These are phyloP conservation scores for Didymella pomorum DNA, from an alignment of 2,329 filamentous ascomycete genomes.

Conservation along the genomic window DNA sequence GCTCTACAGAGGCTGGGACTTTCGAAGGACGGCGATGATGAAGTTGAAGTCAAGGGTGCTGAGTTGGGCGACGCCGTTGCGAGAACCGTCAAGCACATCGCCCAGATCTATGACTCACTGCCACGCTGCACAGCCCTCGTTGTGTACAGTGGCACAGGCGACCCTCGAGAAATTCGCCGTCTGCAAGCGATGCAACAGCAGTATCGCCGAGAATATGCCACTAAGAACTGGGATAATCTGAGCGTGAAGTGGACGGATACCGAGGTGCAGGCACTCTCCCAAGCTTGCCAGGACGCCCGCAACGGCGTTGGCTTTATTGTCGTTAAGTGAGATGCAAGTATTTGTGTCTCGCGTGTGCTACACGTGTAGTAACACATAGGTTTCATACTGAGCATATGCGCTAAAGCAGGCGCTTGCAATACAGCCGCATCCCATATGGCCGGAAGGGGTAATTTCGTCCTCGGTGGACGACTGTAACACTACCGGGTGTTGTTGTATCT, in stretches of 20 bases:
- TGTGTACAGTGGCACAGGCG: slow-evolving; percentile 70
- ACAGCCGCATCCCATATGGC: slow-evolving; percentile 10
- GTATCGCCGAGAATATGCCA: slow-evolving; percentile 65
- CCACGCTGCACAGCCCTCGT: slow-evolving; percentile 68
- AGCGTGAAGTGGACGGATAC: slow-evolving; percentile 70
- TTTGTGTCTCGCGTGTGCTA: slow-evolving; percentile 43
- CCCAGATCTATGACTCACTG: slow-evolving; percentile 62
- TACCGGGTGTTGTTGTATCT: background rate
- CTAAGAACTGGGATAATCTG: slow-evolving; percentile 69
- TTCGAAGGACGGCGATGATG: slow-evolving; percentile 26
- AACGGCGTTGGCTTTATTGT: slow-evolving; percentile 66
- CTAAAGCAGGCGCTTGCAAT: slow-evolving; percentile 22
- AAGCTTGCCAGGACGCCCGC: slow-evolving; percentile 64
- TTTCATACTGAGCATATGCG: slow-evolving; percentile 31
- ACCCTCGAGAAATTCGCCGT: slow-evolving; percentile 64
- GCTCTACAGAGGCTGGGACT: slow-evolving; percentile 40
- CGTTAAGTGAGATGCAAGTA: slow-evolving; percentile 58
- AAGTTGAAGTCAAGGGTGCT: slow-evolving; percentile 32
- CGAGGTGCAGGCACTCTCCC: slow-evolving; percentile 67
- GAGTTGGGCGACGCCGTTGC: slow-evolving; percentile 57
- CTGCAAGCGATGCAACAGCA: slow-evolving; percentile 64
- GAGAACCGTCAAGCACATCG: slow-evolving; percentile 61
- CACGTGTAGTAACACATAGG: slow-evolving; percentile 34
- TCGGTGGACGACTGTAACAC: background rate
- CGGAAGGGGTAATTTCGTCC: background rate